Evolutionary conservation across 129 eudicot genomes (phyloP), one percentile per base, ranked within the genome.

Genomic region (Glebionis coronaria): DNA sequence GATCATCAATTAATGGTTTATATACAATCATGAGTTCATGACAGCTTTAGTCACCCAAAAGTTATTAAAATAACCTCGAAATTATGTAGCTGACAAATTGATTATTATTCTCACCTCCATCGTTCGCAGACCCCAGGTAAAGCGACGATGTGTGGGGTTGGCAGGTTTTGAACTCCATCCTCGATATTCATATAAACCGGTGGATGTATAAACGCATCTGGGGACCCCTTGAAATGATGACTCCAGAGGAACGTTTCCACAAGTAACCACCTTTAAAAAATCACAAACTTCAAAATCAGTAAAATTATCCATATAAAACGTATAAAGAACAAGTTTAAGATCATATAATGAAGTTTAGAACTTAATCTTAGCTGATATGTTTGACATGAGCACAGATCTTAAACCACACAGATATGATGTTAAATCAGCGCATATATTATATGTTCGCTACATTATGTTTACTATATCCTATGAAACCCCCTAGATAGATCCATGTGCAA

Each of bases 81-180:
- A 16, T 13, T 16, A 8, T 40, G 27, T 54, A 57, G n/a, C 13
- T 45, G 18, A 12, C 6, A 56, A 12, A 67, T 38, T 7, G 38
- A 68, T 10, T 5, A 58, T 2, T 42, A 44, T 47, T 56, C 84
- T 85, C 56, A 86, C 92, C 88, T 86, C 92, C 72, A 80, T 74
- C 52, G 92, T 58, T 61, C 92, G 78, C 40, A 86, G 83, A 61
- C 92, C 88, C 92, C 92, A 86, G 18, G 88, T 70, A 72, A 82
- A 86, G 29, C 84, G 84, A n/a, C 88, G 88, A 69, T 82, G 92
- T 57, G 82, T 73, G 25, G 88, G 79, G 63, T 86, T 86, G 35
- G 92, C 92, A 72, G 92, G 80, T 71, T 86, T 86, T 18, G 91
- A 82, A 74, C 78, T 78, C 87, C 87, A 85, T 61, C 91, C 87